Conservation (phyloP, 2,329 filamentous ascomycete species). For the Cercospora citrullina region DNA sequence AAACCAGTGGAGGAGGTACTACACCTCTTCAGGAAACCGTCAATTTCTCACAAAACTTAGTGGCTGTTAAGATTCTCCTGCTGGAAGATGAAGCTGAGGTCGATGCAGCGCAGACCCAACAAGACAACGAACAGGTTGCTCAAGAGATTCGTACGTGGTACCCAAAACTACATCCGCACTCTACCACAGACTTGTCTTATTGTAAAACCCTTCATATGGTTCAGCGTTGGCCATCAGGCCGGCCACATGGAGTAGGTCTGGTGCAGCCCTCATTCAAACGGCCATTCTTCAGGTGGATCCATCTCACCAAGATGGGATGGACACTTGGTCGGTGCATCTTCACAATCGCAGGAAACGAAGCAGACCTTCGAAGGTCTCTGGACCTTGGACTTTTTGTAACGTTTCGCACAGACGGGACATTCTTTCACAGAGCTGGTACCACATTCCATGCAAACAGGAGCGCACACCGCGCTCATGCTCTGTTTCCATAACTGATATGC, state of each 20-base stretch:
- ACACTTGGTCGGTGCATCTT: background rate
- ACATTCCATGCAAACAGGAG: background rate
- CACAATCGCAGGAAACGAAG: background rate
- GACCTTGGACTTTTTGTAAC: background rate
- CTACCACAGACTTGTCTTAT: background rate
- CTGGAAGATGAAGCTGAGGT: background rate
- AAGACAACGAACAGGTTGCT: background rate
- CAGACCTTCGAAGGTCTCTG: background rate
- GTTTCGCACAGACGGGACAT: background rate
- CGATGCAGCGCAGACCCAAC: background rate
- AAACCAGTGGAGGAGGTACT: background rate
- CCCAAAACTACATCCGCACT: background rate
- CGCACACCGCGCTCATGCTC: background rate
- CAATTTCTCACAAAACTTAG: background rate
- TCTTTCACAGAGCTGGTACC: background rate
- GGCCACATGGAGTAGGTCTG: background rate
- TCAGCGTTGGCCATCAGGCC: background rate
- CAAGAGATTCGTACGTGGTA: background rate
- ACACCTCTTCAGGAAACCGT: background rate
- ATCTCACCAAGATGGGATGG: background rate
- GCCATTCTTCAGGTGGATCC: background rate
- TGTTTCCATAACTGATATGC: background rate
- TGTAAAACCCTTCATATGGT: background rate
- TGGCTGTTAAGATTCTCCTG: background rate
- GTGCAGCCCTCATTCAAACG: background rate